Conservation (phyloP, 2,329 filamentous ascomycete genomes). For the Pseudonectria foliicola region DNA sequence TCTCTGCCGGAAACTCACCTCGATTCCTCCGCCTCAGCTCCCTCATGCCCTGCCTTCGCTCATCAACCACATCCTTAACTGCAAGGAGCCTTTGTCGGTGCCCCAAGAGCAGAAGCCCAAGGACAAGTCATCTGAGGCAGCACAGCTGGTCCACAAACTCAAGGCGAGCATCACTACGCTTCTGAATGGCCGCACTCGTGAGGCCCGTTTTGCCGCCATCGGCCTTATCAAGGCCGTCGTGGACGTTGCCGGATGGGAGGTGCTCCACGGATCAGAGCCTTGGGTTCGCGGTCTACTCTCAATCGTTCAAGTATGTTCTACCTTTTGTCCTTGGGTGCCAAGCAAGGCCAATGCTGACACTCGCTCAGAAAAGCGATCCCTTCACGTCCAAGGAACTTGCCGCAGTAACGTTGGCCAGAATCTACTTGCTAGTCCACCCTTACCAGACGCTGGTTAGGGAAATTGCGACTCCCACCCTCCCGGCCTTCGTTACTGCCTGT, state of each 20-base stretch:
- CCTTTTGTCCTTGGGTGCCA: constrained; percentile 2
- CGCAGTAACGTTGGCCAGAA: constrained; percentile 70
- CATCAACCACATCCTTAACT: constrained; percentile 51
- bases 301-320: constrained; percentile 57
- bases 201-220: constrained; percentile 71
- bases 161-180: constrained; percentile 72
- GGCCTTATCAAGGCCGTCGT: constrained; percentile 73
- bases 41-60: constrained; percentile 67
- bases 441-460: constrained; percentile 80
- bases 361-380: constrained; percentile 65
- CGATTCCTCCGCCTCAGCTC: constrained; percentile 64
- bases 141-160: constrained; percentile 72
- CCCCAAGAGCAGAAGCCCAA: constrained; percentile 55
- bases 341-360: constrained; percentile 13
- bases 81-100: constrained; percentile 54
- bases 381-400: constrained; percentile 67
- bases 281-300: constrained; percentile 74
- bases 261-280: constrained; percentile 61
- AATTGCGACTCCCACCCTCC: constrained; percentile 76
- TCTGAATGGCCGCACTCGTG: constrained; percentile 65
- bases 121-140: constrained; percentile 54
- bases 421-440: constrained; percentile 75
- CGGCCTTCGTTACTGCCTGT: constrained; percentile 65
- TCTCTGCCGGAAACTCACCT: constrained; percentile 62
- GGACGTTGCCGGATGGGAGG: constrained; percentile 79